These are phyloP conservation scores for Aureobasidium sp. DNA, from an alignment of 2,329 filamentous ascomycete species.

Conservation along the genomic window DNA sequence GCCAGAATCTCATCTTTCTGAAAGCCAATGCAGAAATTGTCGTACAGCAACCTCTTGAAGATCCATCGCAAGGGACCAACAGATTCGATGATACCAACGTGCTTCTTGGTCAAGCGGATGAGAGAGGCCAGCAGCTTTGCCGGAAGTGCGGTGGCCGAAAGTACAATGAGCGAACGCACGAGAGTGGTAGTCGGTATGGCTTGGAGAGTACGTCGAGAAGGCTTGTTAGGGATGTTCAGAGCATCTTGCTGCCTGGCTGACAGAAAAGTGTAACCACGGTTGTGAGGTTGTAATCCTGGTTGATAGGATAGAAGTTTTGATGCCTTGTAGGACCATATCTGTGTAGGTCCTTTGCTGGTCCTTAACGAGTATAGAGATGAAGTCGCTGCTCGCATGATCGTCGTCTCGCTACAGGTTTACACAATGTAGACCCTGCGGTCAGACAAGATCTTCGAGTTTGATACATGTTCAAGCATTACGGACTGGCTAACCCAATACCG, in stretches of 20 bases:
- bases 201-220: background rate
- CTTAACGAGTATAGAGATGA: too few species aligned
- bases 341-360: background rate
- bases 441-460: background rate
- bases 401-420: background rate
- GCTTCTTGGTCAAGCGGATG: constrained; percentile 4
- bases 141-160: background rate
- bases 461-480: background rate
- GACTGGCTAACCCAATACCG: background rate
- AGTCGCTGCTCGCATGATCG: background rate
- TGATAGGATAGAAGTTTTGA: background rate
- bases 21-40: background rate
- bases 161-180: background rate
- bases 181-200: background rate
- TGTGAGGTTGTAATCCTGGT: background rate
- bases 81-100: background rate
- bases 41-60: constrained; percentile 1
- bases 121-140: background rate
- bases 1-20: background rate
- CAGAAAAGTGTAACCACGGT: background rate
- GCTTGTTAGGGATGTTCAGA: background rate
- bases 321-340: too few species aligned
- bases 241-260: background rate
- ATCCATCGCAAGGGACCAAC: background rate
- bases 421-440: background rate